Evolutionary conservation across 768 basidiomycete species (phyloP), one percentile per base, ranked within the genome.

Genomic region (Leccinum variicolor): DNA sequence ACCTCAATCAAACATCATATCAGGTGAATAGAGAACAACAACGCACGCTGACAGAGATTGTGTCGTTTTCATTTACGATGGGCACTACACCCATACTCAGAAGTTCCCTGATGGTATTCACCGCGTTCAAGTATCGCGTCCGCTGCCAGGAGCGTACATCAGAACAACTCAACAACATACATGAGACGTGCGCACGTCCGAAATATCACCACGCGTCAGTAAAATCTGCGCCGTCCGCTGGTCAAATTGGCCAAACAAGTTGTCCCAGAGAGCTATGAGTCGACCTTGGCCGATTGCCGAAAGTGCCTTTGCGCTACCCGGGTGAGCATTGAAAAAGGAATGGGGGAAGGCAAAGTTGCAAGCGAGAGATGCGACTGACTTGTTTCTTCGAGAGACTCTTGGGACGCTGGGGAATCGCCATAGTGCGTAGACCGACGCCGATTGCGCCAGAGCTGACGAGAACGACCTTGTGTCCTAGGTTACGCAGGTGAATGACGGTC

Each of bases 61-160:
- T 98, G 70, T 99, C 97, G 65, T 99, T 99, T 73, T 99, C 97
- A 73, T 99, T 99, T 54, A 99, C 94, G 61, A 99, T 98, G 3
- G 97, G 97, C 1, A 99, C 86, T 0, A 98, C 92, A 15, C 95
- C 96, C 88, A 98, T 90, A 3, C 84, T 84, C 26, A 99, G 75
- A 11, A 99, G 79, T 66, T 98, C 94, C 34, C 88, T 87, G 72
- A 99, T 83, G 0, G 97, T 98, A 66, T 97, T 98, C 56, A 94
- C 92, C 0, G 96, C 97, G 69, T 99, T 99, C 56, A 98, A 74
- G 69, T 98, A 99, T 60, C 97, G 82, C 11, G 94, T 96, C 41
- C 95, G 81, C 96, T 98, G 67, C 17, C 50, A 45, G 50, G 52
- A 57, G 45, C 31, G 53, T 50, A 36, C 60, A 31, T 66, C 31